Evolutionary conservation across 2,329 filamentous ascomycete species (phyloP), one percentile per base, ranked within the genome.

Genomic region (Diaporthe citrichinensis): DNA sequence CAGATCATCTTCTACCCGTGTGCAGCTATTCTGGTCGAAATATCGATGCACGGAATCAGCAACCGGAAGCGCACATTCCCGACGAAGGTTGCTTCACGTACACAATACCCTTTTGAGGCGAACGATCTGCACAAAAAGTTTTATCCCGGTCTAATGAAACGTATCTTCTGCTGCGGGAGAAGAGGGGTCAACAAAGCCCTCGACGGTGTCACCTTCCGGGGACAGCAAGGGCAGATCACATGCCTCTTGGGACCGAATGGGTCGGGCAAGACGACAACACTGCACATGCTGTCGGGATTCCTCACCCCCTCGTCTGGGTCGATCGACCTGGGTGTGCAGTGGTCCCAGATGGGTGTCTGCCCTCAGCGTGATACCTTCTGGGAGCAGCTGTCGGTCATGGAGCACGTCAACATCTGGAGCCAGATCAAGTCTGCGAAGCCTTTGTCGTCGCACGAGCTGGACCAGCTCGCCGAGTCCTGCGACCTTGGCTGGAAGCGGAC

Each of bases 381-480:
- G 57, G 57, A 59, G 31, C 57, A 59, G 25, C 9, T 59, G 10
- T 25, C 57, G 4, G 57, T 59, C 31, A 59, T 59, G 57, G 57
- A 59, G 57, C 57, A 59, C 57, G n/a, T 59, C 57, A 59, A 39
- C 4, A 59, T 59, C 31, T 59, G 57, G 57, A 59, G 57, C 34
- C 57, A 59, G 57, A 59, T 59, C 57, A 59, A 59, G 20, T 59
- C 57, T 23, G 20, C 57, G 15, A 59, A 59, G 34, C 31, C 57
- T 0, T 20, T 59, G 20, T 12, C 57, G 1, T 7, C 34, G 4
- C 57, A 59, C 0, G 57, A 59, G 1, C 23, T 59, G 20, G 57
- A 59, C 34, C 12, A 59, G 7, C 57, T 59, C 9, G 57, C 23
- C 57, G 57, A 59, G 57, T 39, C 31, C 34, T 59, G 57, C 34